Evolutionary conservation across 257 asterid species (phyloP).

Genomic region (Nicotiana undulata): DNA sequence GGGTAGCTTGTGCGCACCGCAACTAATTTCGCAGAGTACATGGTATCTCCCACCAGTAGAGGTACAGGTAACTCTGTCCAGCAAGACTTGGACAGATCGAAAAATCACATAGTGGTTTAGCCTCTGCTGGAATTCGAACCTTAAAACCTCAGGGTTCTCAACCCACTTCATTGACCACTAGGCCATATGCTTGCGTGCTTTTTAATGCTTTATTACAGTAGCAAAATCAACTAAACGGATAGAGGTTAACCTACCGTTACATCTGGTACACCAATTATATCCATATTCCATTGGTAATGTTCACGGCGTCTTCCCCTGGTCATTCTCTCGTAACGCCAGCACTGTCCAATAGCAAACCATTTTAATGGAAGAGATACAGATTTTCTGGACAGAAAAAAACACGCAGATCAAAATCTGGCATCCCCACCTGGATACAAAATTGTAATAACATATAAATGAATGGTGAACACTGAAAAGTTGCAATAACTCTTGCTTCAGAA

Average conservation of each 20-base stretch:
- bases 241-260: conserved; percentile 48
- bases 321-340: conserved; percentile 99
- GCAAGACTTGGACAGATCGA: neutral
- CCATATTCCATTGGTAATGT: conserved; percentile 99
- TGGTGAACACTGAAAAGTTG: neutral
- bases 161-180: neutral
- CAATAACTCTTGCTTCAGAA: neutral
- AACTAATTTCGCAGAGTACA: neutral
- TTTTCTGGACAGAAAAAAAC: conserved; percentile 81
- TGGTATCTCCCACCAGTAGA: neutral
- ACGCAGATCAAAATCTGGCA: conserved; percentile 52
- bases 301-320: conserved; percentile 97
- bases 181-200: neutral
- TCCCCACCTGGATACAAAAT: conserved; percentile 42
- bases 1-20: neutral
- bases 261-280: conserved; percentile 82
- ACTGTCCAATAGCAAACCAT: conserved; percentile 99
- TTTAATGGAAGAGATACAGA: conserved; percentile 82
- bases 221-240: neutral
- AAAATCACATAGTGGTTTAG: neutral
- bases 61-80: neutral
- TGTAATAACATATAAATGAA: conserved; percentile 10
- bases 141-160: neutral
- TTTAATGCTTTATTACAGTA: neutral
- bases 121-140: neutral